A percentile compares a stretch with the other conserved stretches of the same genome.
Conservation (phyloP, 495 filamentous ascomycete species). For the Penicillium goetzii region DNA sequence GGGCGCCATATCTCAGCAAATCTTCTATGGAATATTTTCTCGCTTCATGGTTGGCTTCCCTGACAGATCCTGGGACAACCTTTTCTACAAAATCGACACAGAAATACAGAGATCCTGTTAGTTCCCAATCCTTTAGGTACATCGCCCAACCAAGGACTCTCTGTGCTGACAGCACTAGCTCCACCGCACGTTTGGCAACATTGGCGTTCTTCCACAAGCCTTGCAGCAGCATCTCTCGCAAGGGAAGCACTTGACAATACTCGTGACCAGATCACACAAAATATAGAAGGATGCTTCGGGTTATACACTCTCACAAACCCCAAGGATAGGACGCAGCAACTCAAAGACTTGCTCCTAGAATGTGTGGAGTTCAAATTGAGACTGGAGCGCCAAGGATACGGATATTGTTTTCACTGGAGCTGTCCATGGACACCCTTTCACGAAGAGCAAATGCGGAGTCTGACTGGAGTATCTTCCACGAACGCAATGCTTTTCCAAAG, state of each 20-base stretch:
- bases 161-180: conserved; percentile 4
- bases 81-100: conserved; percentile 1
- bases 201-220: conserved; percentile 24
- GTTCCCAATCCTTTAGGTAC: not conserved
- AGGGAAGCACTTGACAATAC: not conserved
- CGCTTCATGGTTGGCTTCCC: conserved; percentile 5
- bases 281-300: not conserved
- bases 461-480: not conserved
- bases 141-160: not conserved
- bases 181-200: conserved; percentile 14
- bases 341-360: conserved; percentile 11
- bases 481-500: conserved; percentile 4
- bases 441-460: conserved; percentile 12
- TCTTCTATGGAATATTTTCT: not conserved
- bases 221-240: not conserved
- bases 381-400: conserved; percentile 27
- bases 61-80: not conserved
- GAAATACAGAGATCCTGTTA: not conserved
- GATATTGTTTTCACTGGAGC: conserved; percentile 24
- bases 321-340: conserved; percentile 4
- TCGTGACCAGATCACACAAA: not conserved
- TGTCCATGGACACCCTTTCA: conserved; percentile 7
- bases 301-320: not conserved
- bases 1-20: not conserved
- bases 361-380: conserved; percentile 26